Percentiles rank a stretch among this genome's conserved stretches.
These are phyloP conservation scores for Fulvia fulva DNA, from an alignment of 2,329 filamentous ascomycete genomes.

Conservation along the genomic window DNA sequence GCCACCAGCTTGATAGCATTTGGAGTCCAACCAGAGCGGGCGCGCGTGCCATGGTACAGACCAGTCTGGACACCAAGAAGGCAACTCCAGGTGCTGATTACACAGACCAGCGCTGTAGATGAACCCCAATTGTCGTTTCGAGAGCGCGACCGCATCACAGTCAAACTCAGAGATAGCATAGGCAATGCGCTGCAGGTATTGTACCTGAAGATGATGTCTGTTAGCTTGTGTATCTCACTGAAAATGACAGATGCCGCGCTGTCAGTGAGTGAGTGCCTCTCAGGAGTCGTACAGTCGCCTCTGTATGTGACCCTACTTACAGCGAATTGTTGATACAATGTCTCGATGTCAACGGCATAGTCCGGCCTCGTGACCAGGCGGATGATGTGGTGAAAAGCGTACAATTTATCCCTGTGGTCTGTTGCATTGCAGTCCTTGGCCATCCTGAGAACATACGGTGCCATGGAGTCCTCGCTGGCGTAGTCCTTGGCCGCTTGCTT, in stretches of 20 bases:
- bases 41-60: slow-evolving; percentile 16
- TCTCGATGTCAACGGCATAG: slow-evolving; percentile 15
- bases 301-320: too few relatives aligned
- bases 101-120: slow-evolving; percentile 14
- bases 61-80: slow-evolving; percentile 20
- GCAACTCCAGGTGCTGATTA: slow-evolving; percentile 16
- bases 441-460: slow-evolving; percentile 14
- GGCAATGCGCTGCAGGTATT: slow-evolving; percentile 18
- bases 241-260: too few relatives aligned
- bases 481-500: slow-evolving; percentile 19
- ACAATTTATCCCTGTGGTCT: slow-evolving; percentile 20
- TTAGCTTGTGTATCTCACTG: too few relatives aligned
- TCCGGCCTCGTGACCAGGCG: slow-evolving; percentile 17
- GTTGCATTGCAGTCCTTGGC: slow-evolving; percentile 22
- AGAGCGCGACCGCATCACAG: slow-evolving; percentile 15
- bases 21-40: slow-evolving; percentile 15
- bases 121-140: slow-evolving; percentile 16
- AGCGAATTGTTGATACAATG: slow-evolving; percentile 18
- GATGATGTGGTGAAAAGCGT: slow-evolving; percentile 18
- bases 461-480: slow-evolving; percentile 16
- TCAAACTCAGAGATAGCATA: slow-evolving; percentile 19
- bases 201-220: too few relatives aligned
- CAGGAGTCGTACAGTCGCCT: too few relatives aligned
- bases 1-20: slow-evolving; percentile 17
- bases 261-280: too few relatives aligned